These are phyloP conservation scores for Aegilops tauschii DNA, from an alignment of 176 grass and related monocot genomes.

Conservation along the genomic window DNA sequence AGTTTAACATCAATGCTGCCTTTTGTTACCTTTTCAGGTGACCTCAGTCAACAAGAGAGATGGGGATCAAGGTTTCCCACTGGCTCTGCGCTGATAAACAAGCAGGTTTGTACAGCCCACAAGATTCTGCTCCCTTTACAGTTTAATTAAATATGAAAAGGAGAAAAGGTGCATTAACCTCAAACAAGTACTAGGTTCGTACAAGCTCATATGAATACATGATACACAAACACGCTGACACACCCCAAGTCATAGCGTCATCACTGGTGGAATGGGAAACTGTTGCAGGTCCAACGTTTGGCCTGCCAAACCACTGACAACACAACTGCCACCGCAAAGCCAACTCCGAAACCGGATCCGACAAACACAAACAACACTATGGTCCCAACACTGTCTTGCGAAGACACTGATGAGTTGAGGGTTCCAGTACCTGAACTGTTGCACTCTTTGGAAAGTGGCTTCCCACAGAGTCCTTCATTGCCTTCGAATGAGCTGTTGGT, in stretches of 20 bases:
- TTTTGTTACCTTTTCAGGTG: too few species aligned
- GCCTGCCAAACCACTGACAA: neutral
- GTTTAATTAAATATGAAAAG: neutral
- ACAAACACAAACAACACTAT: neutral
- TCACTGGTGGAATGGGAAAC: neutral
- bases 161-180: neutral
- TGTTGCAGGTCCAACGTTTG: neutral
- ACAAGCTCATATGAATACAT: neutral
- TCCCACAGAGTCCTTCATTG: conserved; percentile 5
- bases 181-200: neutral
- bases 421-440: neutral
- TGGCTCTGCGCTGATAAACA: too few species aligned
- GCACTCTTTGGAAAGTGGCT: conserved; percentile 3
- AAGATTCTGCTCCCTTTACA: neutral
- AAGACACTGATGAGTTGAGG: neutral
- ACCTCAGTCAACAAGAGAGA: too few species aligned
- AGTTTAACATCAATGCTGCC: too few species aligned
- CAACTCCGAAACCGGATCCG: neutral
- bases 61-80: too few species aligned
- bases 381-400: neutral
- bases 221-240: neutral
- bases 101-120: too few species aligned
- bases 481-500: neutral
- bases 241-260: neutral
- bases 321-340: neutral